phyloP scores from a whole-genome alignment of 208 protist genomes.

The Acanthamoeba lenticulata region DNA sequence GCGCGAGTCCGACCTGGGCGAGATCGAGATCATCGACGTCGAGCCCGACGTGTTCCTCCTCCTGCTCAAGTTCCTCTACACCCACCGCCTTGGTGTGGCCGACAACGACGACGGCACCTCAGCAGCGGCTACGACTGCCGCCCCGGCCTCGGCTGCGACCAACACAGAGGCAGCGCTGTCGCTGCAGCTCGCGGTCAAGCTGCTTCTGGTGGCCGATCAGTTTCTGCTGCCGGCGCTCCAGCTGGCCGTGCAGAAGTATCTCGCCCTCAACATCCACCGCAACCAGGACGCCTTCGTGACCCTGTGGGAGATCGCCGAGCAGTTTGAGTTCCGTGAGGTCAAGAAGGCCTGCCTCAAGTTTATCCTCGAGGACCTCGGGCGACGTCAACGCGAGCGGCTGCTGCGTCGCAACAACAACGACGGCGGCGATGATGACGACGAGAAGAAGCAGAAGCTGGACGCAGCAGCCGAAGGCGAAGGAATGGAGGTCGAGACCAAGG shows the following conservation, averaged over 20 bases:
- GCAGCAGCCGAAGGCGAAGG: background rate
- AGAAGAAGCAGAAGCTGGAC: background rate
- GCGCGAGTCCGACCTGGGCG: constrained; percentile 44
- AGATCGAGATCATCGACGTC: constrained; percentile 38
- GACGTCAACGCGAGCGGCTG: background rate
- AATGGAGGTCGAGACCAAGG: background rate
- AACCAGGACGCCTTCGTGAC: background rate
- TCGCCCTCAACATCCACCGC: background rate
- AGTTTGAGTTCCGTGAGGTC: constrained; percentile 18
- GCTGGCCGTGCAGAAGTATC: constrained; percentile 5
- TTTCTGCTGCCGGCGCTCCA: background rate
- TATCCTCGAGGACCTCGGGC: constrained; percentile 21
- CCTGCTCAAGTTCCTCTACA: constrained; percentile 49
- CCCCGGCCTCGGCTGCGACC: no score
- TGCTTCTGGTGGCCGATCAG: constrained; percentile 34
- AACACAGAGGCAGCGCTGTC: no score
- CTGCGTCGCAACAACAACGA: background rate
- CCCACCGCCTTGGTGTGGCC: background rate
- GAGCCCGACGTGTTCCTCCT: constrained; percentile 30
- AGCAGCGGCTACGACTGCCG: no score
- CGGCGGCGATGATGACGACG: background rate
- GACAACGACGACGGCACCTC: no score
- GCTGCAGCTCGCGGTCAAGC: constrained; percentile 4
- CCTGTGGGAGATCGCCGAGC: constrained; percentile 16
- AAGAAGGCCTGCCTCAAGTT: constrained; percentile 35